These are phyloP conservation scores for Ilyonectria destructans DNA, from an alignment of 2,329 filamentous ascomycete genomes.

Conservation along the genomic window DNA sequence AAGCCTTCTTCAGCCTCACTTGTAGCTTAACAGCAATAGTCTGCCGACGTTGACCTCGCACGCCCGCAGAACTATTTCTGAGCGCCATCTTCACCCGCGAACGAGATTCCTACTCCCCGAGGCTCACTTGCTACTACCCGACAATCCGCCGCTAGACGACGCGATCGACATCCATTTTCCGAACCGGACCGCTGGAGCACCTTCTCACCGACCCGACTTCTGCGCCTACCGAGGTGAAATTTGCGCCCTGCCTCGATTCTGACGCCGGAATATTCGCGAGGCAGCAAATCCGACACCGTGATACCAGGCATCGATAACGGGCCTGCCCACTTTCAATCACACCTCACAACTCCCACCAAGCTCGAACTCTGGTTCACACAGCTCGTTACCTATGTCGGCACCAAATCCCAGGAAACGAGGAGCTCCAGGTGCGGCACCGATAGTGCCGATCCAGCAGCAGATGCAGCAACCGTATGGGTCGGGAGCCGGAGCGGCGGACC, in stretches of 20 bases:
- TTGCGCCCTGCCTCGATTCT: conserved; percentile 6
- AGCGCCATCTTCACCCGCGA: conserved; percentile 9
- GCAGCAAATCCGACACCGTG: conserved; percentile 28
- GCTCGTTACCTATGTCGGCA: conserved; percentile 59
- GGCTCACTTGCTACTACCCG: not conserved
- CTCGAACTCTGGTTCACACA: conserved; percentile 15
- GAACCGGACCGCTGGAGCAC: conserved; percentile 7
- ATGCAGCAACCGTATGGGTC: conserved; percentile 65
- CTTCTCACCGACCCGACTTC: conserved; percentile 21
- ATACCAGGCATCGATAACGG: conserved; percentile 42
- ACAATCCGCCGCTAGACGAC: not conserved
- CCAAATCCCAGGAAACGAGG: conserved; percentile 78
- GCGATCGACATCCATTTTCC: conserved; percentile 9
- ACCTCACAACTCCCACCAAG: conserved; percentile 35
- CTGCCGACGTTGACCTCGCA: conserved; percentile 1
- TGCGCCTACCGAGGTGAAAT: conserved; percentile 26
- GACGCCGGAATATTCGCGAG: conserved; percentile 28
- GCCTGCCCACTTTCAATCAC: conserved; percentile 27
- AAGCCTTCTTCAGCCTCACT: conserved; percentile 14
- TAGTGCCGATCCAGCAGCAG: conserved; percentile 68
- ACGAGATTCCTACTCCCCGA: conserved; percentile 8
- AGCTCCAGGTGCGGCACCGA: conserved; percentile 80
- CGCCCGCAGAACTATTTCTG: conserved; percentile 14
- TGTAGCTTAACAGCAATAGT: conserved; percentile 16
- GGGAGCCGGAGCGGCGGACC: conserved; percentile 64